Conservation (phyloP, 2,329 filamentous ascomycete genomes). For the Alternaria sp. region DNA sequence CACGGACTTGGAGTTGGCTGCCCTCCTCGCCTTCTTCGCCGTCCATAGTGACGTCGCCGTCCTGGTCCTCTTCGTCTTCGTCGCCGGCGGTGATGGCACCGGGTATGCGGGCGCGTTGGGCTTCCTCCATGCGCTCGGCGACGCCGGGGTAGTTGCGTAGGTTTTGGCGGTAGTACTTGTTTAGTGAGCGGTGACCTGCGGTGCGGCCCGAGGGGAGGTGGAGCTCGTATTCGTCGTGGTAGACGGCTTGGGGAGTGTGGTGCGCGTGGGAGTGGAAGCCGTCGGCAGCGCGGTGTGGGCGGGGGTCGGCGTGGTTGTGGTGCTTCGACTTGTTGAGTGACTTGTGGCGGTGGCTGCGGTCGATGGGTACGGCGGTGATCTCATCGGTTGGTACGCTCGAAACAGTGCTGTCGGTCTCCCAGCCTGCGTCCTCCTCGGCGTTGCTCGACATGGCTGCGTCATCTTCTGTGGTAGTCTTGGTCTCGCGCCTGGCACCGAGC, state of each 20-base stretch:
- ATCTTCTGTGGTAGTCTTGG: constrained; percentile 47
- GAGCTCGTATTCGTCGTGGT: constrained; percentile 91
- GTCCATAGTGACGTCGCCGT: constrained; percentile 44
- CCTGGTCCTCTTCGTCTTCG: constrained; percentile 55
- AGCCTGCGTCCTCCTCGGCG: constrained; percentile 77
- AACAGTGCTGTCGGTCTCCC: constrained; percentile 91
- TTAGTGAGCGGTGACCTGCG: constrained; percentile 86
- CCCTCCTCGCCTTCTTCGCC: constrained; percentile 26
- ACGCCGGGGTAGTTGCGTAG: constrained; percentile 80
- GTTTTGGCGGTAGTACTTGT: constrained; percentile 92
- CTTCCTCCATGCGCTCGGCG: constrained; percentile 71
- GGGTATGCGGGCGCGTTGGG: constrained; percentile 58
- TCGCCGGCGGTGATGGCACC: constrained; percentile 58
- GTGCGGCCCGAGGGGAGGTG: constrained; percentile 89
- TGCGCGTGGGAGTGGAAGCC: constrained; percentile 85
- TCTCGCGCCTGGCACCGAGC: constrained; percentile 67
- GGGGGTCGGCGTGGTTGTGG: constrained; percentile 73
- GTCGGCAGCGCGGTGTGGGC: constrained; percentile 75
- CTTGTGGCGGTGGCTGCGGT: constrained; percentile 74
- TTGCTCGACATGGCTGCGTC: constrained; percentile 52
- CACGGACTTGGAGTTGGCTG: constrained; percentile 22
- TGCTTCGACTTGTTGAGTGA: constrained; percentile 75
- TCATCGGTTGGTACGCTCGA: constrained; percentile 89
- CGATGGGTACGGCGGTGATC: constrained; percentile 77
- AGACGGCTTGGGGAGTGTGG: constrained; percentile 73